These are phyloP conservation scores for Cyclotella baltica DNA, from an alignment of 108 stramenopile species.

Conservation along the genomic window DNA sequence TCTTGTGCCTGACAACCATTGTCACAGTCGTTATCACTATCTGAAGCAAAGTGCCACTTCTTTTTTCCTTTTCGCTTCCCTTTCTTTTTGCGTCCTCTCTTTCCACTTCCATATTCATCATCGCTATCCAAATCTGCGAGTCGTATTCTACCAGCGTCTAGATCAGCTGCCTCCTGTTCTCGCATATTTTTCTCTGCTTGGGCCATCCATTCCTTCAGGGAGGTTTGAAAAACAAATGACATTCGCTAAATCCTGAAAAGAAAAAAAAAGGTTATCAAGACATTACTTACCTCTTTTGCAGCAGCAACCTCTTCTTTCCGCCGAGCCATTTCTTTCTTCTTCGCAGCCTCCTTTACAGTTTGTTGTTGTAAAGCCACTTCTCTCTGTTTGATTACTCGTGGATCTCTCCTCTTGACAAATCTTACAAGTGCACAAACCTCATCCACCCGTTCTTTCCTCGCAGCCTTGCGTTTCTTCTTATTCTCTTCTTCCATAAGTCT, in stretches of 20 bases:
- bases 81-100: constrained; percentile 62
- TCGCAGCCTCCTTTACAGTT: constrained; percentile 52
- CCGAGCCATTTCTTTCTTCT: constrained; percentile 54
- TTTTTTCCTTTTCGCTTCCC: constrained; percentile 52
- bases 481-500: constrained; percentile 91
- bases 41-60: constrained; percentile 29
- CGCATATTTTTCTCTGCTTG: constrained; percentile 65
- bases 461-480: constrained; percentile 73
- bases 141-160: constrained; percentile 79
- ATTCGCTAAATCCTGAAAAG: neutral
- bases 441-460: constrained; percentile 74
- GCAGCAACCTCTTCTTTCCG: constrained; percentile 56
- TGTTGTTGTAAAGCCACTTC: constrained; percentile 62
- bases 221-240: constrained; percentile 6
- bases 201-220: constrained; percentile 62
- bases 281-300: constrained; percentile 57
- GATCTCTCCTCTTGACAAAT: constrained; percentile 90
- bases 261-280: neutral
- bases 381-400: constrained; percentile 66
- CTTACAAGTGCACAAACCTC: constrained; percentile 75
- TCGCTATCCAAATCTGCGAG: constrained; percentile 88
- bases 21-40: constrained; percentile 24
- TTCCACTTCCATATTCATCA: constrained; percentile 82
- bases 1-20: constrained; percentile 18
- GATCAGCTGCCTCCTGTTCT: constrained; percentile 79